These are phyloP conservation scores for Podaxis carcinomalis DNA, from an alignment of 768 basidiomycete species.

Conservation along the genomic window DNA sequence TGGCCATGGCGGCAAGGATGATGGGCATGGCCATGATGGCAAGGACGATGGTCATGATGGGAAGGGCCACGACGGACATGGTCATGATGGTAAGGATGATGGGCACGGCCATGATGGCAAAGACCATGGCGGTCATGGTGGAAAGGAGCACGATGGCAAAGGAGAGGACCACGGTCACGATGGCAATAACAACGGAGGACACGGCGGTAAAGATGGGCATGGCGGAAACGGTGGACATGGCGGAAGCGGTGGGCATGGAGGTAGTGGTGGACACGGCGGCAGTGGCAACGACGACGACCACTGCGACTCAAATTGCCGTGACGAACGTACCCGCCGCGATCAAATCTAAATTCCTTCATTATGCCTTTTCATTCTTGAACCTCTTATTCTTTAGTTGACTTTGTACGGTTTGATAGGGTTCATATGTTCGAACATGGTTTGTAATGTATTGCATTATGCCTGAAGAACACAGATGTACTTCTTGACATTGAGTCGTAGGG, in stretches of 20 bases:
- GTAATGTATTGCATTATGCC: neutral
- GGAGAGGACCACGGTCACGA: neutral
- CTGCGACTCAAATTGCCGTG: neutral
- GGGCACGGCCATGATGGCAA: neutral
- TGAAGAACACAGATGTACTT: neutral
- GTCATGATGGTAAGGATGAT: neutral
- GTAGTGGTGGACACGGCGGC: neutral
- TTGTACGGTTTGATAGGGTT: neutral
- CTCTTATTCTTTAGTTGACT: neutral
- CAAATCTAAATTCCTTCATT: neutral
- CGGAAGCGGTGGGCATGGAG: neutral
- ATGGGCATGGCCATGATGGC: neutral
- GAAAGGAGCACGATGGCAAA: neutral
- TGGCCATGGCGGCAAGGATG: neutral
- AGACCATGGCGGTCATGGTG: neutral
- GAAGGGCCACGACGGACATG: neutral
- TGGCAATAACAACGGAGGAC: neutral
- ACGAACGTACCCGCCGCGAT: constrained; percentile 3
- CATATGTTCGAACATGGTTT: neutral
- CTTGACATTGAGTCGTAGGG: neutral
- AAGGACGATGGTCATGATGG: too few relatives aligned
- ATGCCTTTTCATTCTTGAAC: neutral
- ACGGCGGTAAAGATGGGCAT: neutral
- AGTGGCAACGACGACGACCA: neutral
- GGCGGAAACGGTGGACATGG: neutral